Evolutionary conservation across 2,329 filamentous ascomycete genomes (phyloP), one percentile per base, ranked within the genome.

Genomic region (Cordyceps militaris): DNA sequence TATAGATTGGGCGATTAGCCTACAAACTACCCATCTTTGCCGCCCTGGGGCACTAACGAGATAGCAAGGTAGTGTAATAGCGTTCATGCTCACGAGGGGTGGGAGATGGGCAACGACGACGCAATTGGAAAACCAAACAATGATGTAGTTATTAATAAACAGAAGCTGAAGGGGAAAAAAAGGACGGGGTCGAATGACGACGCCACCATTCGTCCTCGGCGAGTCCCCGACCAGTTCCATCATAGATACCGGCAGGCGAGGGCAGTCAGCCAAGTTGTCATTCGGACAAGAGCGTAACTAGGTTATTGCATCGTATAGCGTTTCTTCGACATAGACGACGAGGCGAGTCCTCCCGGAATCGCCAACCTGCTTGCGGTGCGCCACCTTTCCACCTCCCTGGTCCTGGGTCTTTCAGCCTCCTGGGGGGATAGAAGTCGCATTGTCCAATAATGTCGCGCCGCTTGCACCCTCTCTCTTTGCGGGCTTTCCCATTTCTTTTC

Each of bases 311-410:
- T 43, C 40, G 40, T 43, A 43, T 43, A 43, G 9, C 21, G 8
- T 11, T 42, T 11, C 14, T 36, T 14, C 23, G 26, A n/a, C n/a
- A n/a, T n/a, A n/a, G n/a, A n/a, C n/a, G 42, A 26, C 42, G 26
- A 14, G 23, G 42, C 23, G 23, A n/a, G 42, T 44, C 26, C 26
- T 26, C 11, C 42, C n/a, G 42, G 28, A 48, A 48, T 32, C 26
- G 46, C 46, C 23, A n/a, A n/a, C 2, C 23, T 40, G 11, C 26
- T 24, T 28, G 32, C 28, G 21, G n/a, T 26, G 32, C 48, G 48
- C 48, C 48, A 40, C 48, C 38, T 38, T 51, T 40, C 48, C 48
- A 19, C 34, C 48, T 40, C 48, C 48, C 48, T 51, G 46, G 46
- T 51, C 34, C 28, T 51, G 32, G 48, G 48, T 40, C 34, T 26